These are phyloP conservation scores for Boletus fagicola DNA, from an alignment of 768 basidiomycete species.

Conservation along the genomic window DNA sequence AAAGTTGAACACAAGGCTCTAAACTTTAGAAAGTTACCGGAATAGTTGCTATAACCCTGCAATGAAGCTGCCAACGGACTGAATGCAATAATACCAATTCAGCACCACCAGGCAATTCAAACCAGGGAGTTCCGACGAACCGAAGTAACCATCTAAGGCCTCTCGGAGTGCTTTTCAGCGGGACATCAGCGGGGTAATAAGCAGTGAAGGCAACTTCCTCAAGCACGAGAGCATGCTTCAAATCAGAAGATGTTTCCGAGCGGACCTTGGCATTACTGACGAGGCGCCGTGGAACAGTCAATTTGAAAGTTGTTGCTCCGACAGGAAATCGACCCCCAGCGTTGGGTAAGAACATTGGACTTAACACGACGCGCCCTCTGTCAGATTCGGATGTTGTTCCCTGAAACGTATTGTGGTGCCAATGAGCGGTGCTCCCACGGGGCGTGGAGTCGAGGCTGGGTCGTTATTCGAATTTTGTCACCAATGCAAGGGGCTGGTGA, in stretches of 20 bases:
- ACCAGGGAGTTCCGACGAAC: conserved; percentile 33
- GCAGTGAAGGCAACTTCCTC: conserved; percentile 64
- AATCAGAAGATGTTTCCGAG: conserved; percentile 18
- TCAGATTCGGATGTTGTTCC: no score
- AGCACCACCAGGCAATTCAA: not conserved
- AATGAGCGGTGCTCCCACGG: not conserved
- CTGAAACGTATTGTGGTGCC: not conserved
- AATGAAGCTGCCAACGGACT: conserved; percentile 45
- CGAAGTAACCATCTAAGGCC: conserved; percentile 58
- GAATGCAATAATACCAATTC: conserved; percentile 2
- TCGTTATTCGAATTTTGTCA: not conserved
- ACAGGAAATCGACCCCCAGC: conserved; percentile 51
- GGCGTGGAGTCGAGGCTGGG: not conserved
- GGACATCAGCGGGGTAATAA: conserved; percentile 58
- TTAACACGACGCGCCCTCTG: not conserved
- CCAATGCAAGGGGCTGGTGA: not conserved
- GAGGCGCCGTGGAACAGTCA: conserved; percentile 40
- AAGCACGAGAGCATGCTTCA: conserved; percentile 47
- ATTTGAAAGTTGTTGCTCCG: conserved; percentile 55
- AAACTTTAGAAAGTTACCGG: conserved; percentile 35
- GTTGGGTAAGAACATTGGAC: conserved; percentile 42
- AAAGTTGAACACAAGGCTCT: not conserved
- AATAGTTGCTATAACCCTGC: conserved; percentile 48
- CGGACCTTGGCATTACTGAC: conserved; percentile 45
- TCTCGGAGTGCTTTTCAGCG: conserved; percentile 27